Evolutionary conservation across 2,329 filamentous ascomycete species (phyloP), one percentile per base, ranked within the genome.

Genomic region (Neocucurbitaria cava): DNA sequence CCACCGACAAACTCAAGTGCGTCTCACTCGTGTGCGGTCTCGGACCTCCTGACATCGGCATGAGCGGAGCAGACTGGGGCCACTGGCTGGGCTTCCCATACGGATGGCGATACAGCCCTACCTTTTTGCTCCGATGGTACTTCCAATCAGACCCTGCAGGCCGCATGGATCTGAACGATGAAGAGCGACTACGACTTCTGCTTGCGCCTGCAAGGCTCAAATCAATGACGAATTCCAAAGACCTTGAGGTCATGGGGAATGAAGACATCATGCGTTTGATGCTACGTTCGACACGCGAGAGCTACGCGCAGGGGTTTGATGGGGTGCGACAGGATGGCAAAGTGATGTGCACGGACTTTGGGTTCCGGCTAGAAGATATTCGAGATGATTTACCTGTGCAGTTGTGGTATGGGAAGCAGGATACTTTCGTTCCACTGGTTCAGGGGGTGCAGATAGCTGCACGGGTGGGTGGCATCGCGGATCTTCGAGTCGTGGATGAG

Each of bases 341-440:
- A 40, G 13, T 71, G 26, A 57, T 70, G 35, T 69, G 62, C 41
- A 50, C 35, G 5, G 52, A 69, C 9, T 75, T 63, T 59, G 75
- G 72, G 1, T 78, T 78, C 49, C 47, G 55, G 46, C 54, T 78
- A 1, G 60, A 74, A 49, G 76, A 76, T 52, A 72, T 77, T 23
- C 46, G 73, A 3, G 43, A 53, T 1, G 75, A 77, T 52, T 49
- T 78, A 39, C 68, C 69, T 2, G 67, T 77, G 26, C 66, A 73
- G 50, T 38, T 78, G 36, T 76, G 74, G 74, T 71, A 76, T 64
- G 72, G 70, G 24, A 73, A 62, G 54, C 39, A 62, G 2, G 74
- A 76, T 66, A 57, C 18, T n/a, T 59, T 55, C 58, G 70, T 75
- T 33, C 74, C 72, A 23, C 56, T 62, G 1, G 62, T 65, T 46